Conservation (phyloP, 306 rosid genomes). For the Albizia julibrissin region DNA sequence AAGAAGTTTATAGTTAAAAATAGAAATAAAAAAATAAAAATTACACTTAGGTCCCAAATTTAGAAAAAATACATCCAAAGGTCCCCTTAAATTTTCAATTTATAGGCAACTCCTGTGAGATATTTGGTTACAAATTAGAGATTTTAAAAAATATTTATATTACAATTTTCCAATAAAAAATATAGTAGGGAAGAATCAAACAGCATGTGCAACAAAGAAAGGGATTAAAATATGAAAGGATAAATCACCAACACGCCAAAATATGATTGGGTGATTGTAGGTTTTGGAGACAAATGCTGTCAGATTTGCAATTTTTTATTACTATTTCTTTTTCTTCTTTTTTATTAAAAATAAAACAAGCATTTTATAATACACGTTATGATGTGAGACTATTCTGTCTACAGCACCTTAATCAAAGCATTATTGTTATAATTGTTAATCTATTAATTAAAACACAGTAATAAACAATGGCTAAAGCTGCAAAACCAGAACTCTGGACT, state of each 20-base stretch:
- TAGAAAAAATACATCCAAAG: too few relatives aligned
- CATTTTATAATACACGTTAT: constrained; percentile 34
- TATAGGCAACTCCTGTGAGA: rapidly evolving
- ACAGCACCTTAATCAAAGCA: constrained; percentile 72
- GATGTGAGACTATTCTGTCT: constrained; percentile 50
- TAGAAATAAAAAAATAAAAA: neutral
- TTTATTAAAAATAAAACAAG: neutral
- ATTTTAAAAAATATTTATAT: too few relatives aligned
- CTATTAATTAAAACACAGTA: constrained; percentile 46
- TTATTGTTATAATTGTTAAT: constrained; percentile 33
- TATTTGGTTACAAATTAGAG: too few relatives aligned
- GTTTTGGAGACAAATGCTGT: constrained; percentile 66
- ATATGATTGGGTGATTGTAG: constrained; percentile 55
- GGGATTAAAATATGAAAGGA: constrained; percentile 36
- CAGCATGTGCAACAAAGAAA: constrained; percentile 42
- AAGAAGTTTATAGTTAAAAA: neutral
- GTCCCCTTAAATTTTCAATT: too few relatives aligned
- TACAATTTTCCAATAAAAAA: neutral
- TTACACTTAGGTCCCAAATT: too few relatives aligned
- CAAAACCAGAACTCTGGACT: constrained; percentile 53
- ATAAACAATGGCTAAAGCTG: constrained; percentile 32
- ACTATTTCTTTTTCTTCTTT: constrained; percentile 25
- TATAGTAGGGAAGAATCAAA: constrained; percentile 35
- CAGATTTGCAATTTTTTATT: constrained; percentile 48
- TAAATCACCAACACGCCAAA: neutral